phyloP scores from a whole-genome alignment of 1,284 basidiomycete genomes.

The Moesziomyces globuligerus region DNA sequence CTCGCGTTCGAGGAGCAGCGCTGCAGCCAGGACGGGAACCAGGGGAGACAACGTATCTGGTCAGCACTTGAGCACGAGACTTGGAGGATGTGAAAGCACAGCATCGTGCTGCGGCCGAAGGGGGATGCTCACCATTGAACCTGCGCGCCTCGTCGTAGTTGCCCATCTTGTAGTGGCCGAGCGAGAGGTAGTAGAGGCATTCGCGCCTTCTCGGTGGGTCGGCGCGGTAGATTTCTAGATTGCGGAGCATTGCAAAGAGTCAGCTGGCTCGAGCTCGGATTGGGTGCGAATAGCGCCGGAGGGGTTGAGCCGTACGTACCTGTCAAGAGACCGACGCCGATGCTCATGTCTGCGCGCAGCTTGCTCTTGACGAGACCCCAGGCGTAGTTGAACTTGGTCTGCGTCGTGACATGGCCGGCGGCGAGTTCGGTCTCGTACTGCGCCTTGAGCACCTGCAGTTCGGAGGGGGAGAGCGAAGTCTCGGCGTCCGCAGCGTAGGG shows the following conservation, averaged over 20 bases:
- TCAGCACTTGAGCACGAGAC: too few relatives aligned
- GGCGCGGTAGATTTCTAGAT: conserved; percentile 86
- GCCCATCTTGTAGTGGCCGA: conserved; percentile 96
- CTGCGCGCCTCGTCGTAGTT: conserved; percentile 92
- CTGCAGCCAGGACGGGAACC: conserved; percentile 70
- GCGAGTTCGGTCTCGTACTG: conserved; percentile 89
- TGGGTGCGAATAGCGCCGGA: background rate
- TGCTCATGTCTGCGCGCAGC: conserved; percentile 71
- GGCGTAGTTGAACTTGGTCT: conserved; percentile 98
- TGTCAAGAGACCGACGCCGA: conserved; percentile 86
- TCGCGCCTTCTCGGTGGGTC: conserved; percentile 89
- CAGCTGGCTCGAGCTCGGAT: too few relatives aligned
- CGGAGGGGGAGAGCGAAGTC: conserved; percentile 85
- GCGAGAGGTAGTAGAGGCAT: conserved; percentile 94
- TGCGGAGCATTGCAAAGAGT: background rate
- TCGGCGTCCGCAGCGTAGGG: conserved; percentile 96
- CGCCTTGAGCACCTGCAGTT: conserved; percentile 83
- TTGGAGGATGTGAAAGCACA: background rate
- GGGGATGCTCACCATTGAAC: conserved; percentile 81
- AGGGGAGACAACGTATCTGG: background rate
- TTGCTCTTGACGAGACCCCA: conserved; percentile 73
- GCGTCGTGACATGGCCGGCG: conserved; percentile 84
- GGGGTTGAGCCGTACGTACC: conserved; percentile 72
- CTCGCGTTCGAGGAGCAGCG: conserved; percentile 88
- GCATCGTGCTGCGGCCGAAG: background rate